phyloP scores from a whole-genome alignment of 805 yeast genomes.

The Ogataea paraovalis region DNA sequence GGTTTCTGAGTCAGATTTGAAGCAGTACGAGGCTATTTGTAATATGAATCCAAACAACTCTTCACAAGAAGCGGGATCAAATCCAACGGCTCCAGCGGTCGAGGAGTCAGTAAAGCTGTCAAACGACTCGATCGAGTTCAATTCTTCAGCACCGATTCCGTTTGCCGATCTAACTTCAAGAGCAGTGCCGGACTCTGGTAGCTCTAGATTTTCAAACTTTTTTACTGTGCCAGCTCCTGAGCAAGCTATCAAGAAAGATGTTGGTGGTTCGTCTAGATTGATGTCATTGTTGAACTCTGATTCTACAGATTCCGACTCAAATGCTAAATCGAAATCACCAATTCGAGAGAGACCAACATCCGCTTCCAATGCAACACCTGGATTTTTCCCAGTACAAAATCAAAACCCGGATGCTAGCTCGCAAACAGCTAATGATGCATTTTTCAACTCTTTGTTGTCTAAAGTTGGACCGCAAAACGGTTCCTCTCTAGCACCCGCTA shows the following conservation, averaged over 20 bases:
- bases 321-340: background rate
- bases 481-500: background rate
- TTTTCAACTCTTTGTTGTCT: slow-evolving; percentile 44
- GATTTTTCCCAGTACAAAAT: background rate
- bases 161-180: background rate
- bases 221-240: slow-evolving; percentile 15
- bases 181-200: slow-evolving; percentile 3
- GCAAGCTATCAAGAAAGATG: slow-evolving; percentile 33
- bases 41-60: slow-evolving; percentile 2
- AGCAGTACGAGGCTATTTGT: slow-evolving; percentile 18
- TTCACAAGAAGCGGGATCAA: background rate
- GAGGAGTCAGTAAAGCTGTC: background rate
- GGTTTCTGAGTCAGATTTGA: slow-evolving; percentile 26
- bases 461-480: slow-evolving; percentile 19
- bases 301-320: background rate
- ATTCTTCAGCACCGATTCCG: background rate
- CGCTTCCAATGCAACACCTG: background rate
- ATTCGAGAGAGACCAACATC: background rate
- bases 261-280: slow-evolving; percentile 37
- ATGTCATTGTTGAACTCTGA: slow-evolving; percentile 27
- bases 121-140: background rate
- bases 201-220: slow-evolving; percentile 25
- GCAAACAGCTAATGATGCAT: slow-evolving; percentile 30
- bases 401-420: background rate
- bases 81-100: background rate